phyloP scores from a whole-genome alignment of 345 rosid species.

The Linum lewisii region DNA sequence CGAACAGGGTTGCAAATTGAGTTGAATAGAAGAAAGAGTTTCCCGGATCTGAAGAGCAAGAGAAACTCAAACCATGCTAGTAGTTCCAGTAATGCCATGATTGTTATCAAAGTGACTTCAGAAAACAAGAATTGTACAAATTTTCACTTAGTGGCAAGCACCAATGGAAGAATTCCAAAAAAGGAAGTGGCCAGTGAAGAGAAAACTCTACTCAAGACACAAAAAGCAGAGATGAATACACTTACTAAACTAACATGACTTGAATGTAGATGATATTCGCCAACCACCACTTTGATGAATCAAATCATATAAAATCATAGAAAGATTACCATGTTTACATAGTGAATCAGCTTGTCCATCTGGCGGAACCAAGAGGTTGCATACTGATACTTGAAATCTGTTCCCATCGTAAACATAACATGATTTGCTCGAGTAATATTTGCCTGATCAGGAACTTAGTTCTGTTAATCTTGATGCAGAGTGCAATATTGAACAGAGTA shows the following conservation, averaged over 20 bases:
- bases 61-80: neutral
- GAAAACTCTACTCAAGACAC: neutral
- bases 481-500: neutral
- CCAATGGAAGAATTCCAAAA: neutral
- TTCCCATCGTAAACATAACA: constrained; percentile 93
- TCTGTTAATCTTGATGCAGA: neutral
- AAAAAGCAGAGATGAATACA: neutral
- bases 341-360: constrained; percentile 95
- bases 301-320: constrained; percentile 1
- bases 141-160: constrained; percentile 4
- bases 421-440: constrained; percentile 89
- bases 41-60: constrained; percentile 9
- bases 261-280: neutral
- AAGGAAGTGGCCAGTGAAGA: neutral
- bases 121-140: no score
- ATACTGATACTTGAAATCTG: constrained; percentile 91
- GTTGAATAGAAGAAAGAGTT: constrained; percentile 4
- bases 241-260: neutral
- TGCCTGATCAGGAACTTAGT: constrained; percentile 32
- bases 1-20: no score
- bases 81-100: constrained; percentile 4
- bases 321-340: constrained; percentile 63
- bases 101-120: no score
- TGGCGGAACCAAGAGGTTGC: constrained; percentile 94
- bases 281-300: constrained; percentile 1